Evolutionary conservation across 331 rosid genomes (phyloP), one percentile per base, ranked within the genome.

Genomic region (Erythrophleum ivorense): DNA sequence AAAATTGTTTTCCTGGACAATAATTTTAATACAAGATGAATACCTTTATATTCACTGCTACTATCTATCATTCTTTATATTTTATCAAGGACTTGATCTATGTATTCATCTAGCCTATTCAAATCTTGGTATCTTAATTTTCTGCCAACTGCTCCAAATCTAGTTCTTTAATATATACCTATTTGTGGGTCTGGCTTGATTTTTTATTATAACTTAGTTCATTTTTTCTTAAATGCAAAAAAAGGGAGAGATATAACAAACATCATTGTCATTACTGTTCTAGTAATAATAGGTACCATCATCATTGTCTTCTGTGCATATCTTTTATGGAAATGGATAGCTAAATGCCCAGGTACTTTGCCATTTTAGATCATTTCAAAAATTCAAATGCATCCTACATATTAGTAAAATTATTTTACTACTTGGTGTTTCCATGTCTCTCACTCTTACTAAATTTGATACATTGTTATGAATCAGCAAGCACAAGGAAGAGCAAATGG

Each of bases 61-160:
- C n/a, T n/a, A n/a, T n/a, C n/a, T n/a, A n/a, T n/a, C n/a, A n/a
- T n/a, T n/a, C n/a, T n/a, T n/a, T n/a, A n/a, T n/a, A n/a, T n/a
- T n/a, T n/a, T n/a, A n/a, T n/a, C n/a, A n/a, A n/a, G n/a, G n/a
- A n/a, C n/a, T 11, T 11, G 73, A 75, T 13, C 76, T 69, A 16
- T 70, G 43, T 16, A 45, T 80, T 43, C 31, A 59, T 4, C 1
- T 29, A 9, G 78, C 71, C 48, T 10, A 10, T 80, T 71, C 77
- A 31, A 63, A 71, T 46, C 58, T 80, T 45, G 50, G 83, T 79
- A 10, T 0, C 38, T 43, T 49, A 9, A 0, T 3, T 21, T 0
- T 1, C 5, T 9, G 7, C 11, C 31, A 6, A 13, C 36, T 6
- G 2, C 33, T 63, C 46, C 6, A 6, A 21, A 67, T 9, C 0